Evolutionary conservation across 257 asterid genomes (phyloP), one percentile per base, ranked within the genome.

Genomic region (Plantago ovata): DNA sequence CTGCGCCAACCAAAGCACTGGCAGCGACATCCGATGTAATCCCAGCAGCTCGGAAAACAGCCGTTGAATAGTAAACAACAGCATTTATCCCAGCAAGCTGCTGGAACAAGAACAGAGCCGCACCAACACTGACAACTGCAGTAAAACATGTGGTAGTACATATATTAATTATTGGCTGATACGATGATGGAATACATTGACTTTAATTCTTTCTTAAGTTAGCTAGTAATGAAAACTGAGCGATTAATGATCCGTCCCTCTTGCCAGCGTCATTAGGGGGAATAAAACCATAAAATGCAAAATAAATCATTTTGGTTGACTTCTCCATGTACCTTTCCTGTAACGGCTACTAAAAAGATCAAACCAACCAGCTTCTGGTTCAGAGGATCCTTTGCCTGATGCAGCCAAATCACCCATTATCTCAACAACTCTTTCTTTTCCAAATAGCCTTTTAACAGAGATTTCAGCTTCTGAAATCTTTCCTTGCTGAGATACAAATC

Each of bases 21-120:
- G 95, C 95, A 53, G 96, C 95, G 62, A 92, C 84, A 70, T 92
- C 95, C 49, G 98, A 92, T 64, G 90, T 60, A 65, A 92, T 77
- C 69, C 98, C 98, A 70, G 93, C 96, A 69, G 86, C 82, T 11
- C 94, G 94, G 81, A 92, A 92, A 39, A 92, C 96, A 1, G 98
- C 71, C 32, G 98, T 92, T 50, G 98, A 92, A 65, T 87, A 92
- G 57, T 92, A 92, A 60, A 92, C 87, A 32, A 92, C 90, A 3
- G 96, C 93, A 69, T 92, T 92, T 69, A 92, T 88, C 72, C 98
- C 98, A 46, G 96, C 92, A 40, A 92, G 83, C 77, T 92, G 98
- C 84, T 88, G 98, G 62, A 92, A 69, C 68, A 85, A 69, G 79
- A 85, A 92, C 69, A 92, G 79, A 64, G 90, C 83, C 47, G 90